These are phyloP conservation scores for Pueraria montana DNA, from an alignment of 306 rosid genomes.

Conservation along the genomic window DNA sequence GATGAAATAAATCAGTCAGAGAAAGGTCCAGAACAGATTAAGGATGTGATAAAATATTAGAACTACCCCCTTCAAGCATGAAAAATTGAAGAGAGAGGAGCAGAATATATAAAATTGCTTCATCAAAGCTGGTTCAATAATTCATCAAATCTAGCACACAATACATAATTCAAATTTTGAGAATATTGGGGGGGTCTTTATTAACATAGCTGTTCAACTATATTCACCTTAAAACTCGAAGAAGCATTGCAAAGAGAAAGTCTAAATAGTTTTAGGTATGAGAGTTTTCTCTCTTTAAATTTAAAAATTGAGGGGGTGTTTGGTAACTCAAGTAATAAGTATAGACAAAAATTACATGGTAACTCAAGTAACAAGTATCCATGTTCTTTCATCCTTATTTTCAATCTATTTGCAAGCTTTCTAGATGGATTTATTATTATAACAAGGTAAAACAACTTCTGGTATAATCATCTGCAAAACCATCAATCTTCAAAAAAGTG, in stretches of 20 bases:
- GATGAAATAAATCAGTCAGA: slow-evolving; percentile 51
- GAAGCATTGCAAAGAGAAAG: background rate
- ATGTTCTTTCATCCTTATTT: slow-evolving; percentile 22
- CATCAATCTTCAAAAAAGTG: background rate
- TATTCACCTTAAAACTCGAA: slow-evolving; percentile 5
- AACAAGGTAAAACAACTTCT: slow-evolving; percentile 21
- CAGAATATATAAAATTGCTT: slow-evolving; percentile 6
- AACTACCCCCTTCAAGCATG: slow-evolving; percentile 6
- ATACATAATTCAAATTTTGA: slow-evolving; percentile 2
- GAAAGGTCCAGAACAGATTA: slow-evolving; percentile 18
- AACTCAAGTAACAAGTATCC: slow-evolving; percentile 11
- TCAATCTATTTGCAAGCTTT: slow-evolving; percentile 32
- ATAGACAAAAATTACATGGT: slow-evolving; percentile 8
- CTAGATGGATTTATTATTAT: background rate
- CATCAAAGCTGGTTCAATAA: slow-evolving; percentile 9
- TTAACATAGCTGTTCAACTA: slow-evolving; percentile 34
- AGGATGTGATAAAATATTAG: slow-evolving; percentile 16
- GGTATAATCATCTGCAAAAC: slow-evolving; percentile 2
- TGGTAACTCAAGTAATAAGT: too few species aligned
- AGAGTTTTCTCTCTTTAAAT: slow-evolving; percentile 20
- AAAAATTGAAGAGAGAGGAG: background rate
- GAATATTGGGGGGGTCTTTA: slow-evolving; percentile 19
- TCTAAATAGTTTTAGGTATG: slow-evolving; percentile 28
- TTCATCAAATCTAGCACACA: slow-evolving; percentile 13
- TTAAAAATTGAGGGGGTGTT: slow-evolving; percentile 23